Evolutionary conservation across 2,329 filamentous ascomycete species (phyloP), one percentile per base, ranked within the genome.

Genomic region (Aureobasidium pullulans): DNA sequence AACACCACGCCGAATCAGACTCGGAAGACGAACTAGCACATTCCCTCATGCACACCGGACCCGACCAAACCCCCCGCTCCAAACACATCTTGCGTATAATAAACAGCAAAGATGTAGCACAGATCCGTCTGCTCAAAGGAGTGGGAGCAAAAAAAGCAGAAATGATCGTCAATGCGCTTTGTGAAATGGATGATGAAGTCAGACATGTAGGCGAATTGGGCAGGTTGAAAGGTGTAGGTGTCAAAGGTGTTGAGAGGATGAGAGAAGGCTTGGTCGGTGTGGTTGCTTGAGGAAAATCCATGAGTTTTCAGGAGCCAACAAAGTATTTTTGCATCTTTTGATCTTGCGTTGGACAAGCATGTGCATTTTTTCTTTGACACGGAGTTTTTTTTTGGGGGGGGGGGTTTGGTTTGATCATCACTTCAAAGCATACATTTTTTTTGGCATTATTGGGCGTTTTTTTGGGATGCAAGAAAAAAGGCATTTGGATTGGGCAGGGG

Each of bases 81-180:
- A 78, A 78, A 62, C 80, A 82, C 61, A 74, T 91, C 2, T 78
- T 91, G 2, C 77, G 82, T 48, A 86, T 90, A 66, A 82, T 91
- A 73, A 91, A 91, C 75, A 89, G 86, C 19, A 81, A 85, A 50
- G 85, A 91, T 62, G 73, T 87, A 16, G 75, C 75, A 13, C 77
- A 82, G 68, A 90, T 91, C 71, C 82, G 81, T 66, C 75, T 82
- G 3, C 77, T 91, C 1, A 84, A 84, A 40, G 88, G 88, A 1
- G 85, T 91, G 10, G 88, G 88, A 0, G 78, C 83, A 1, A 90
- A 90, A 75, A 88, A 86, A 70, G 88, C 88, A 2, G 76, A 79
- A 60, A 74, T 72, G 10, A 80, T 80, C 39, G 77, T 80, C 1
- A 75, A 76, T 40, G 76, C 72, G 62, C 64, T 80, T 11, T 72